Evolutionary conservation across 192 early-diverging fungal species (phyloP), one percentile per base, ranked within the genome.

Genomic region (Umbelopsis isabellina): DNA sequence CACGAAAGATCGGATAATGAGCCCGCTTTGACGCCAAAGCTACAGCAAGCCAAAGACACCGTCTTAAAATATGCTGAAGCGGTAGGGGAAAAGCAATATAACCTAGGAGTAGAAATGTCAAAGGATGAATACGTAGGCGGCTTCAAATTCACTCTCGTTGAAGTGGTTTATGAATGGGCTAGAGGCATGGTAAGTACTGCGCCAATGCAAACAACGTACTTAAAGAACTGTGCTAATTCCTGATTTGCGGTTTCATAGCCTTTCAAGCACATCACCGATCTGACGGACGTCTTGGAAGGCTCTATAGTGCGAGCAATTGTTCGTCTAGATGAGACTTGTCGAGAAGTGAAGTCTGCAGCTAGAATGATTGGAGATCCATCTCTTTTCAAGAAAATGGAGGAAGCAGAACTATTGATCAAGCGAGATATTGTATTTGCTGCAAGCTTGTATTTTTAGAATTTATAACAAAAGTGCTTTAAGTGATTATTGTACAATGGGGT

Each of bases 161-260:
- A 99, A 79, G 97, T 95, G 7, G 95, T 97, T 1, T 96, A 99
- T 79, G 96, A 98, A 80, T 99, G 96, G 97, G 97, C 96, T 15
- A 80, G 88, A n/a, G 95, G 94, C 12, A 83, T 94, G 83, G 82
- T 81, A 79, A 72, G 65, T 18, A 37, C 2, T 3, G 16, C 50
- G 1, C 20, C 20, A 44, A 22, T n/a, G 12, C 37, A 25, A 27
- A 7, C 15, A 44, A 58, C 9, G 45, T 9, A 33, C 46, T 21
- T 49, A 21, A 30, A 51, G 10, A 13, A 25, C 12, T 9, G 6
- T 65, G 13, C 49, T 46, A 71, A 25, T 33, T n/a, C 22, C 22
- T 44, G 27, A 18, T 55, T 23, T 27, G n/a, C 53, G 46, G 49
- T 68, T 41, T 49, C 48, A n/a, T 53, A 79, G 81, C 84, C 88